Base-by-base conservation (phyloP, 257 asterid species). In the Solanum appendiculatum region DNA sequence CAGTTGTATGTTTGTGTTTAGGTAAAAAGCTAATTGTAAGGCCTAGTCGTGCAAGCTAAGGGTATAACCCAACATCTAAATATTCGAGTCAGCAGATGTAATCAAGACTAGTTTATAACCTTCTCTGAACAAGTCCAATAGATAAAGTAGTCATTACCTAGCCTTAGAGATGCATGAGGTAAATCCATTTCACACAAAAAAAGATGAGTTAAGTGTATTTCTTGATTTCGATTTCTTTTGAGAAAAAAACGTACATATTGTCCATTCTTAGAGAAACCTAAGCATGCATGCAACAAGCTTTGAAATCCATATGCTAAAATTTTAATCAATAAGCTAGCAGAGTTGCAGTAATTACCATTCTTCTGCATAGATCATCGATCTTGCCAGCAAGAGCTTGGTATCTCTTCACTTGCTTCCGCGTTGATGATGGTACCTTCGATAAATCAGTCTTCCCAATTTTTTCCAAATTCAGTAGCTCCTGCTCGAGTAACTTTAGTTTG, bases 371-470 rank as follows among this genome's bases (percentile, higher is more conserved):
- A 88, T 95, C 98, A 75, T 96, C 98, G 40, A 97, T 95, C 90
- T 97, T 96, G 86, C 92, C 98, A 1, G 98, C 92, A 85, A 97
- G 93, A 80, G 98, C 87, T 89, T 97, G 99, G 90, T 97, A 97
- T 90, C 98, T 94, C 94, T 95, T 96, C 54, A 96, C 98, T 89
- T 96, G 99, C 90, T 97, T 97, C 63, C 97, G 92, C 91, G 94
- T 89, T 82, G 93, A 95, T 3, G 94, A 94, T 44, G 98, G 98
- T 56, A 92, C 87, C 88, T 96, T 97, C 0, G 99, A 93, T 60
- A 91, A 87, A 89, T 95, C 97, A 3, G 92, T 90, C 91, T 92
- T 93, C 29, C 94, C 92, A 48, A 95, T 90, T 87, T 91, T 91
- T 91, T 96, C 99, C 89, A 97, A 89, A 87, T 94, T 95, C 82